A percentile compares a stretch with the other conserved stretches of the same genome.
Evolutionary conservation across 2,329 filamentous ascomycete genomes (phyloP).

Genomic region (Colletotrichum tofieldiae): DNA sequence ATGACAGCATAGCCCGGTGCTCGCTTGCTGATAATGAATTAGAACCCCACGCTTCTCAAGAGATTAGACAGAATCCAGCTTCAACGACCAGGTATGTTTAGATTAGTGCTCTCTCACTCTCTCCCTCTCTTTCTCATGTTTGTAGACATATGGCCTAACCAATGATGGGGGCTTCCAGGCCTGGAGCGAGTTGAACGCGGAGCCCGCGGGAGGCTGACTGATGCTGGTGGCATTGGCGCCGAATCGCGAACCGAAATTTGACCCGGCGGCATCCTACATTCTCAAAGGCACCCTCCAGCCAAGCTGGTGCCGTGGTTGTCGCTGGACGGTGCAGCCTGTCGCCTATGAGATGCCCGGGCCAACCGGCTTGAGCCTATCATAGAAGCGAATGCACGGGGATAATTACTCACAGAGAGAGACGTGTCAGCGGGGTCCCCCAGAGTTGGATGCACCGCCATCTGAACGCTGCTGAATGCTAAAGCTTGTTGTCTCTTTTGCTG

Average conservation of each 20-base stretch:
- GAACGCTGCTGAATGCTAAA: slow-evolving; percentile 3
- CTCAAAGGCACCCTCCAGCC: neutral
- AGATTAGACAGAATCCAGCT: neutral
- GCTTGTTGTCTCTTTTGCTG: neutral
- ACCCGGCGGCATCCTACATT: neutral
- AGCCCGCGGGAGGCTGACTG: neutral
- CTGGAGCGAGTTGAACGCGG: neutral
- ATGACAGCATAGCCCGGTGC: neutral
- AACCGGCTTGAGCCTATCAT: neutral
- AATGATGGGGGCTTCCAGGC: too few relatives aligned
- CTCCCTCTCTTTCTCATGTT: neutral
- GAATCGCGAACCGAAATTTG: neutral
- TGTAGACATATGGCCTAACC: neutral
- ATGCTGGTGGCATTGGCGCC: neutral
- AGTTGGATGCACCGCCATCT: neutral
- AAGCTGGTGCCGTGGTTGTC: neutral
- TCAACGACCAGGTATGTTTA: neutral
- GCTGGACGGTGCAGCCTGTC: neutral
- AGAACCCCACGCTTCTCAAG: too few relatives aligned
- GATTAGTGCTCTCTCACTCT: neutral
- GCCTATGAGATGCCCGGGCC: neutral
- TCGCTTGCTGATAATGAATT: neutral
- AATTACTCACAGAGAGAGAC: too few relatives aligned
- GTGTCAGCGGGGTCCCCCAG: neutral
- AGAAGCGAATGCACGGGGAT: neutral